A percentile compares a stretch with the other conserved stretches of the same genome.
phyloP scores from a whole-genome alignment of 768 basidiomycete genomes.

The Suillus discolor region DNA sequence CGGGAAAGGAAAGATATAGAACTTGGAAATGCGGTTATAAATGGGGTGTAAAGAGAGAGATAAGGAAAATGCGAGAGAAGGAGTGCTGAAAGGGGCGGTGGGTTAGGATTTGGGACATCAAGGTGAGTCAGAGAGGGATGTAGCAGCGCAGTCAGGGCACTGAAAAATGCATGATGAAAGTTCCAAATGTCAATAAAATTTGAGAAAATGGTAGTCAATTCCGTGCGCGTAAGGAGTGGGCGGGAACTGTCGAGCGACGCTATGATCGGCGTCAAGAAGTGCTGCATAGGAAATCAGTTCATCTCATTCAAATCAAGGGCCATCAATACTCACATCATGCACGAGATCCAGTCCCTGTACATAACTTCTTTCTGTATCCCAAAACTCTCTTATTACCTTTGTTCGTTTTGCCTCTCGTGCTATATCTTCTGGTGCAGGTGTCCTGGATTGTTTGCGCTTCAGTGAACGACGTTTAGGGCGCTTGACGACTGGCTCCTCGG shows the following conservation, averaged over 20 bases:
- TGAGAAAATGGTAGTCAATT: slow-evolving; percentile 77
- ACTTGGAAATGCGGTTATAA: slow-evolving; percentile 76
- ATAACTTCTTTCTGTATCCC: slow-evolving; percentile 80
- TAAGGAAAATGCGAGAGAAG: slow-evolving; percentile 87
- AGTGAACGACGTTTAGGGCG: slow-evolving; percentile 38
- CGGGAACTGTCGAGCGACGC: slow-evolving; percentile 67
- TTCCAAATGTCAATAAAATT: slow-evolving; percentile 95
- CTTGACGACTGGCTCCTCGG: slow-evolving; percentile 46
- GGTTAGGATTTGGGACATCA: slow-evolving; percentile 24
- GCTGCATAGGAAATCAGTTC: slow-evolving; percentile 44
- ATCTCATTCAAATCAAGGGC: slow-evolving; percentile 1
- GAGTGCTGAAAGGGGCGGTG: slow-evolving; percentile 54
- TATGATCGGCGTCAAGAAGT: slow-evolving; percentile 82
- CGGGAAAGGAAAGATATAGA: slow-evolving; percentile 55
- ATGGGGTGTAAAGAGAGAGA: slow-evolving; percentile 83
- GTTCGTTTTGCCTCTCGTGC: slow-evolving; percentile 56
- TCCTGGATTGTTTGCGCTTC: slow-evolving; percentile 19
- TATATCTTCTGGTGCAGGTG: slow-evolving; percentile 42
- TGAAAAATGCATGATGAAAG: slow-evolving; percentile 74
- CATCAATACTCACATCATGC: slow-evolving; percentile 59
- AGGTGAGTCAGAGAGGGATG: slow-evolving; percentile 18
- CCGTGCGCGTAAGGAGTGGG: slow-evolving; percentile 68
- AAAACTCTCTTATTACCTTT: slow-evolving; percentile 79
- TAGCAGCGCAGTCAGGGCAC: slow-evolving; percentile 52
- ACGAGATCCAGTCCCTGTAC: slow-evolving; percentile 82